Evolutionary conservation across 2,329 filamentous ascomycete genomes (phyloP), one percentile per base, ranked within the genome.

Genomic region (Ophiocordyceps camponoti-floridani): DNA sequence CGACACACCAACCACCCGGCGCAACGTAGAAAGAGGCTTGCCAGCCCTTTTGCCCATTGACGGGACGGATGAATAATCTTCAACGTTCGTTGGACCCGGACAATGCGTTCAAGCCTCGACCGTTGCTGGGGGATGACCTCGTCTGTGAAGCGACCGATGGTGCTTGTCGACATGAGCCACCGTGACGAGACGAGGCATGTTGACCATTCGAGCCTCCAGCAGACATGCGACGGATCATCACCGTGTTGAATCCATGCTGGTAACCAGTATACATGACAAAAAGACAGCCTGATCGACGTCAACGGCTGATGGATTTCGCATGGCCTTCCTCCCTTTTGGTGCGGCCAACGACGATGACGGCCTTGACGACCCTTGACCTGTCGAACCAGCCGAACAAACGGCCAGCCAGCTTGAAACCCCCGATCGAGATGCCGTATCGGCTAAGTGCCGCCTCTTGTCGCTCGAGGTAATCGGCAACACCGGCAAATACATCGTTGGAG

Each of bases 401-500:
- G 13, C 56, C 60, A 0, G 61, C 59, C 27, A 64, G 47, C 50
- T 60, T 61, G 46, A 57, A 63, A 4, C 58, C 60, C 0, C 56
- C 59, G 43, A 65, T 46, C 0, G 58, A 57, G 28, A 66, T 56
- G 0, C 62, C 61, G 12, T 64, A 62, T 23, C 54, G 54, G 13
- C 52, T 51, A 30, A 65, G 46, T 0, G 56, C 53, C 7, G 48
- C 46, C 13, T 62, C 58, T 37, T 65, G 63, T 7, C 45, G 46
- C 16, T 54, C 52, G 26, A 77, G 54, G 46, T 66, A 73, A 1
- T 44, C 50, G 4, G 66, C 62, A 14, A 77, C 53, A 0, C 70
- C 70, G 0, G 55, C 49, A 50, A 77, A 77, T 0, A 75, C 72
- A 47, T 73, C 55, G 5, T 65, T 59, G 2, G 72, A 71, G 16